Evolutionary conservation across 2,329 filamentous ascomycete species (phyloP), one percentile per base, ranked within the genome.

Genomic region (Esteya vermicola): DNA sequence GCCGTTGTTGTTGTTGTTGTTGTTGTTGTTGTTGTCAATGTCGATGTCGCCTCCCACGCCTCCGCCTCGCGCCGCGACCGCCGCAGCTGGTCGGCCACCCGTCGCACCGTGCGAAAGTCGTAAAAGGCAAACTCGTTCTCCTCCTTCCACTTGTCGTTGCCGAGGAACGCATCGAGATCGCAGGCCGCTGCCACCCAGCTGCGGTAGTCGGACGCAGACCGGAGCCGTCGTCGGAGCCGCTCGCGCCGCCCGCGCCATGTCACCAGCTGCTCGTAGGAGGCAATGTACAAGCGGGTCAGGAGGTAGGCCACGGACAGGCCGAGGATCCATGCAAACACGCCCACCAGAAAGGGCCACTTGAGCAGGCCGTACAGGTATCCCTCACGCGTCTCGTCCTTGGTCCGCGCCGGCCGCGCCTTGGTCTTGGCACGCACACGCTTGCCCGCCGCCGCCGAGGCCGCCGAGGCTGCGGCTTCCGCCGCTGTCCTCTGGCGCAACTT

Each of bases 361-460:
- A 93, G 67, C 33, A 98, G 57, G 2, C 74, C 75, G 57, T 98
- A 98, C 10, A 94, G 70, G 54, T 91, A 85, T 18, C 91, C 91
- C 62, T 98, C 91, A 48, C 91, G 70, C 3, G 89, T 96, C 65
- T 98, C 91, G 56, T 98, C 91, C 52, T 78, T 84, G 47, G 75
- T 81, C 43, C 81, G 68, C 18, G 23, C 72, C 69, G 13, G 26
- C 22, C 9, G 25, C 22, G 12, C 43, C n/a, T n/a, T 41, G 1
- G 37, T 10, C 33, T 41, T 44, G 38, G 42, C 39, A 9, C 45
- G 40, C 6, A 41, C 30, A 4, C 42, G 44, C 28, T 41, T 42
- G 9, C 44, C 45, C 3, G 66, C 51, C 1, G 57, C 58, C 33
- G 62, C 54, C 6, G 48, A 45, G 19, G 45, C 42, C 19, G 36